Evolutionary conservation across 257 asterid genomes (phyloP).

Genomic region (Paulownia fortunei): DNA sequence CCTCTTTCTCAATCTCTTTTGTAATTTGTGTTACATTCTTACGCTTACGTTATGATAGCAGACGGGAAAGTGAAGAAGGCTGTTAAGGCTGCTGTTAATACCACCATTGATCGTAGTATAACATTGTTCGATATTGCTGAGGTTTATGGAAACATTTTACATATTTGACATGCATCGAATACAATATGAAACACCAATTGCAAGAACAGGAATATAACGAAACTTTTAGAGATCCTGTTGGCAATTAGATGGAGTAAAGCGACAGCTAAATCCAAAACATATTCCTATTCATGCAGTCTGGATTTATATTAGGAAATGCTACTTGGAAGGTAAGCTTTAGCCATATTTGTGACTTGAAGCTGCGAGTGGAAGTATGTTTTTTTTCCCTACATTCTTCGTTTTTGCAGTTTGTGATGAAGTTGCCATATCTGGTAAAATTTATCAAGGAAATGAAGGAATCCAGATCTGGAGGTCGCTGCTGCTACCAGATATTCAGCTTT

Average conservation of each 20-base stretch:
- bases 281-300: conserved; percentile 66
- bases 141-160: no score
- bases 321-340: conserved; percentile 72
- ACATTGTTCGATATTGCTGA: conserved; percentile 91
- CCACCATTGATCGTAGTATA: conserved; percentile 77
- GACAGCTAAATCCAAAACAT: no score
- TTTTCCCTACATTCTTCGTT: background rate
- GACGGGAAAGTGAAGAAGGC: conserved; percentile 90
- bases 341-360: background rate
- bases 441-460: conserved; percentile 82
- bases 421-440: conserved; percentile 51
- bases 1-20: no score
- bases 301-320: no score
- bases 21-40: background rate
- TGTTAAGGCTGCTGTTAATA: conserved; percentile 81
- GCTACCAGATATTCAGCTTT: conserved; percentile 94
- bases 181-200: no score
- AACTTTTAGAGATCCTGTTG: no score
- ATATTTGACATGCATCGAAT: no score
- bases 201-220: no score
- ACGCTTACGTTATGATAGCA: conserved; percentile 37
- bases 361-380: background rate
- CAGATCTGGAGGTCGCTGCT: conserved; percentile 67
- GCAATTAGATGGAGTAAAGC: no score
- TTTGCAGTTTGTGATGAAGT: conserved; percentile 10